Conservation (phyloP, 371 early-diverging fungal species). For the Coemansia sp. region DNA sequence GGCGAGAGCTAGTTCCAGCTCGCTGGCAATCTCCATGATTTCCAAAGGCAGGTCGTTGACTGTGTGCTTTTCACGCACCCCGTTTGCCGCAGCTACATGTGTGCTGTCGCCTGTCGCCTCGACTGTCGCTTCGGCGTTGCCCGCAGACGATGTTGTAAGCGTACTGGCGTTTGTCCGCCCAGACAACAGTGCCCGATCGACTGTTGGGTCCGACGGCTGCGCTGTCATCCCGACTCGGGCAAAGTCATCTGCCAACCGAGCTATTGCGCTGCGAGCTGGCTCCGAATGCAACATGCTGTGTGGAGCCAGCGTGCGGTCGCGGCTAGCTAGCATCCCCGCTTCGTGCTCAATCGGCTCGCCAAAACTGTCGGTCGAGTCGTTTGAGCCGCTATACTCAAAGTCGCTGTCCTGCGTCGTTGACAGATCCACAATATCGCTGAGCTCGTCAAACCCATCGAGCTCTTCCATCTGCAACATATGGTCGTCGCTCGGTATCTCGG, state of each 20-base stretch:
- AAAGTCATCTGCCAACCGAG: slow-evolving; percentile 13
- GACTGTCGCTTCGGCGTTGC: not conserved
- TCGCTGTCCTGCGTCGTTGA: slow-evolving; percentile 25
- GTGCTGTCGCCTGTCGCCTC: not conserved
- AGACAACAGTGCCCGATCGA: slow-evolving; percentile 10
- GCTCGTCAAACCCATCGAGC: slow-evolving; percentile 37
- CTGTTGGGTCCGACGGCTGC: not conserved
- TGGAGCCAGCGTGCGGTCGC: not conserved
- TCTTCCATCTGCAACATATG: slow-evolving; percentile 45
- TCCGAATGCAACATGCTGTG: slow-evolving; percentile 4
- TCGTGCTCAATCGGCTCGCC: slow-evolving; percentile 49
- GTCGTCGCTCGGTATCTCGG: not conserved
- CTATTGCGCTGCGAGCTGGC: not conserved
- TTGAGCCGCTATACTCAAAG: slow-evolving; percentile 29
- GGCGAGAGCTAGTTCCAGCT: slow-evolving; percentile 49
- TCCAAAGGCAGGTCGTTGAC: slow-evolving; percentile 39
- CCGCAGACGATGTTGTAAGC: slow-evolving; percentile 25
- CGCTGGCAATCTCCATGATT: slow-evolving; percentile 49
- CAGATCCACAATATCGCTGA: slow-evolving; percentile 42
- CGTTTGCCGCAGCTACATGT: not conserved
- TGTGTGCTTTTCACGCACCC: not conserved
- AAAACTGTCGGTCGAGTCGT: slow-evolving; percentile 47
- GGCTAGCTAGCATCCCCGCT: slow-evolving; percentile 33
- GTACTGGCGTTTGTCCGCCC: slow-evolving; percentile 34
- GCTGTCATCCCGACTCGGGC: slow-evolving; percentile 4